These are phyloP conservation scores for Alisma plantagoaquatica DNA, from an alignment of 106 monocot species.

Conservation along the genomic window DNA sequence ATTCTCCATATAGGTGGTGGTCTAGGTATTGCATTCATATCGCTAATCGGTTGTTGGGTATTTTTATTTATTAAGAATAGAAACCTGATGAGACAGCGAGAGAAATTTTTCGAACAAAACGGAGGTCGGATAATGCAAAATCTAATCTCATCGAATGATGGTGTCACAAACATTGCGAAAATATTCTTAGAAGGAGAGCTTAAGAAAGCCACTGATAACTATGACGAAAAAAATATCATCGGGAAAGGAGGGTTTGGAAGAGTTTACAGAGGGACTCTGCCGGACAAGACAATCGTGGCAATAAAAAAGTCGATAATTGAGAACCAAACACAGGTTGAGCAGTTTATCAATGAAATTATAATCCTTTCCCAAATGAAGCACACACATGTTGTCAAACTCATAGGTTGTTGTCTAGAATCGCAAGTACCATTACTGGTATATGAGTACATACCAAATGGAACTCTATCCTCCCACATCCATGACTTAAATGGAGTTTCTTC, in stretches of 20 bases:
- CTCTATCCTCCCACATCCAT: neutral
- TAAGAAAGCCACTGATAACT: neutral
- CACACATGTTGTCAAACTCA: conserved; percentile 18
- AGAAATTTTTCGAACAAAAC: neutral
- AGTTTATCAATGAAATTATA: conserved; percentile 2
- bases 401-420: conserved; percentile 19
- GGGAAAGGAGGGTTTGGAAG: neutral
- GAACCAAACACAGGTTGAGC: neutral
- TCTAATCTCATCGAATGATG: too few relatives aligned
- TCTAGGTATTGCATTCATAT: neutral
- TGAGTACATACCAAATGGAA: neutral
- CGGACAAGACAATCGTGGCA: neutral
- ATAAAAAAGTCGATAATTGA: neutral
- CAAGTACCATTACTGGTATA: conserved; percentile 17
- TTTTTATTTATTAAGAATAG: neutral
- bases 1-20: neutral
- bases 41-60: neutral
- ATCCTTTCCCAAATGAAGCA: conserved; percentile 17
- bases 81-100: neutral
- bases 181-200: neutral
- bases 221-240: neutral
- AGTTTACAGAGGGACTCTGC: neutral
- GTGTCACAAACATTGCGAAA: too few relatives aligned
- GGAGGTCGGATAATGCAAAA: neutral
- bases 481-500: neutral